Evolutionary conservation across 2,329 filamentous ascomycete species (phyloP).

Genomic region (Venturia aucupariae): DNA sequence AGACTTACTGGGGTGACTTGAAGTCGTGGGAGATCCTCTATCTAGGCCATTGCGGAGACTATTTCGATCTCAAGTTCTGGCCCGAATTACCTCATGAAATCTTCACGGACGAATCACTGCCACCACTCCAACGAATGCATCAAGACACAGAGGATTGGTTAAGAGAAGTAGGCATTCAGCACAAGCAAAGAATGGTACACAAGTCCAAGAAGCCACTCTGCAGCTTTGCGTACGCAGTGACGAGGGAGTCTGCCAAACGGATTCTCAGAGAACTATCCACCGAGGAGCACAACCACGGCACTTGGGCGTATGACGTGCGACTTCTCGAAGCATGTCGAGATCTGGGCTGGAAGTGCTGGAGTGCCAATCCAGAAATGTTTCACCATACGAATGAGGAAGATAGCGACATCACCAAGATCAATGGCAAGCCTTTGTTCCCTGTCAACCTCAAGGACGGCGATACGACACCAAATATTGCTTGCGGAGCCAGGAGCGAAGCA

Average conservation of each 20-base stretch:
- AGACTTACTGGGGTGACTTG: conserved; percentile 26
- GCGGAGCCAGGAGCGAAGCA: conserved; percentile 23
- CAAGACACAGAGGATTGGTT: conserved; percentile 22
- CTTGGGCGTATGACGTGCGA: conserved; percentile 33
- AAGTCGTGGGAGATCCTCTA: conserved; percentile 30
- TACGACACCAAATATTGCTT: conserved; percentile 25
- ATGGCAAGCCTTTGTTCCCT: conserved; percentile 15
- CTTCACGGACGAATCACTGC: conserved; percentile 31
- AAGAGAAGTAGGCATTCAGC: conserved; percentile 26
- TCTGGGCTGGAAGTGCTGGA: conserved; percentile 27
- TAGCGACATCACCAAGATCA: conserved; percentile 24
- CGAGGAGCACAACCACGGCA: conserved; percentile 27
- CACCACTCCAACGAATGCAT: conserved; percentile 23
- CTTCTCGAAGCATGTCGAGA: conserved; percentile 32
- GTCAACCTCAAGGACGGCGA: conserved; percentile 14
- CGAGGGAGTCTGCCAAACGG: conserved; percentile 23
- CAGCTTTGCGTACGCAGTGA: conserved; percentile 34
- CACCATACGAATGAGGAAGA: conserved; percentile 26
- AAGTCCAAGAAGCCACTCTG: conserved; percentile 29
- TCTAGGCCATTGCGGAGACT: conserved; percentile 33
- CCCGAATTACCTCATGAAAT: conserved; percentile 32
- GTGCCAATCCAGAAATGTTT: conserved; percentile 31
- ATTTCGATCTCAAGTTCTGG: conserved; percentile 26
- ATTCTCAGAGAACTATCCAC: conserved; percentile 25
- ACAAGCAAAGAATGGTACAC: conserved; percentile 25